phyloP scores from a whole-genome alignment of 2,329 filamentous ascomycete species.

The Colletotrichum scovillei region DNA sequence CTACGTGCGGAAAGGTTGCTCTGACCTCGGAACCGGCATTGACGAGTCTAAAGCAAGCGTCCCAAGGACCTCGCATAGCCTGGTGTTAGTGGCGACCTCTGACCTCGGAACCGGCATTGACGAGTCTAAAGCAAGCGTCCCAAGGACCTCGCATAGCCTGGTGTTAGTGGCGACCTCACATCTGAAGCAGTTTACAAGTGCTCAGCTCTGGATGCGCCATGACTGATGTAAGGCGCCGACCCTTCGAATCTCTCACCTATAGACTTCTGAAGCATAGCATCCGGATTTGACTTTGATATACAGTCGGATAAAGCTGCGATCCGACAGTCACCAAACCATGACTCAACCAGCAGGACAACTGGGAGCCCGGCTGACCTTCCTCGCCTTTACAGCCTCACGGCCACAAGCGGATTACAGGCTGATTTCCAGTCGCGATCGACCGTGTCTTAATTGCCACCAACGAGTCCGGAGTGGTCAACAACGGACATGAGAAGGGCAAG shows the following conservation, averaged over 20 bases:
- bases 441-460: background rate
- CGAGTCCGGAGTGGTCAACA: background rate
- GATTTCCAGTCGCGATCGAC: background rate
- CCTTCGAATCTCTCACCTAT: too few species aligned
- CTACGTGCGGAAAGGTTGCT: background rate
- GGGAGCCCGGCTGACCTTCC: slow-evolving; percentile 6
- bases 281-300: background rate
- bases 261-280: background rate
- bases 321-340: slow-evolving; percentile 14
- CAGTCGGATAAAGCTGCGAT: background rate
- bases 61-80: background rate
- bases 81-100: background rate
- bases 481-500: background rate
- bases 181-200: too few species aligned
- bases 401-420: slow-evolving; percentile 7
- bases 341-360: slow-evolving; percentile 12
- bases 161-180: background rate
- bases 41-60: slow-evolving; percentile 1
- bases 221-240: background rate
- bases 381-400: background rate
- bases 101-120: background rate
- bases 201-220: background rate
- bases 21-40: background rate
- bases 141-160: background rate
- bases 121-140: background rate